phyloP scores from a whole-genome alignment of 495 filamentous ascomycete genomes.

The Penicillium alfredii region DNA sequence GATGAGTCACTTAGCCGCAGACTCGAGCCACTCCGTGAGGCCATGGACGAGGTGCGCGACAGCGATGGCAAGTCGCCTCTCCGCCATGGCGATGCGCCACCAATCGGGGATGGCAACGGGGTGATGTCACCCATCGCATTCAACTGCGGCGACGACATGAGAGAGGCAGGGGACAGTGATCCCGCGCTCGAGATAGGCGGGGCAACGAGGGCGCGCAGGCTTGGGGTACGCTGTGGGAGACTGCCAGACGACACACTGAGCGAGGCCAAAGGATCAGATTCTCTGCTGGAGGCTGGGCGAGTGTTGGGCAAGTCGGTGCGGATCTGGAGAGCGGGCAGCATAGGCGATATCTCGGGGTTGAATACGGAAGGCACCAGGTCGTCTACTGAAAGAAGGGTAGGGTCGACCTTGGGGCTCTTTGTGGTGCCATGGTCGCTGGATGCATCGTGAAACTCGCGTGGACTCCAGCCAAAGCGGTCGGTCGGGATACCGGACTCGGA shows the following conservation, averaged over 20 bases:
- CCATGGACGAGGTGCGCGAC: constrained; percentile 37
- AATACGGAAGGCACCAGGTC: constrained; percentile 9
- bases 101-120: constrained; percentile 82
- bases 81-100: constrained; percentile 64
- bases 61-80: constrained; percentile 43
- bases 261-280: constrained; percentile 28
- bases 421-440: constrained; percentile 13
- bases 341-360: constrained; percentile 8
- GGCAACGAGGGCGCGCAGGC: constrained; percentile 41
- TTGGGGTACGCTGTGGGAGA: constrained; percentile 44
- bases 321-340: constrained; percentile 37
- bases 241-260: constrained; percentile 42
- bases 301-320: constrained; percentile 33
- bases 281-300: constrained; percentile 24
- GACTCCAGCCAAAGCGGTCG: constrained; percentile 18
- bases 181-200: constrained; percentile 39
- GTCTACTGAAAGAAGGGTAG: constrained; percentile 7
- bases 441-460: constrained; percentile 10
- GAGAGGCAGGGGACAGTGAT: constrained; percentile 56
- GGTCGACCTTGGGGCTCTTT: constrained; percentile 1
- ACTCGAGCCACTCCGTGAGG: constrained; percentile 35
- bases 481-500: constrained; percentile 21
- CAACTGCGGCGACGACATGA: constrained; percentile 63
- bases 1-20: constrained; percentile 38
- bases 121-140: constrained; percentile 86